Percentiles rank a stretch among this genome's conserved stretches.
Evolutionary conservation across 495 filamentous ascomycete species (phyloP).

Genomic region (Mycothermus thermophilus): DNA sequence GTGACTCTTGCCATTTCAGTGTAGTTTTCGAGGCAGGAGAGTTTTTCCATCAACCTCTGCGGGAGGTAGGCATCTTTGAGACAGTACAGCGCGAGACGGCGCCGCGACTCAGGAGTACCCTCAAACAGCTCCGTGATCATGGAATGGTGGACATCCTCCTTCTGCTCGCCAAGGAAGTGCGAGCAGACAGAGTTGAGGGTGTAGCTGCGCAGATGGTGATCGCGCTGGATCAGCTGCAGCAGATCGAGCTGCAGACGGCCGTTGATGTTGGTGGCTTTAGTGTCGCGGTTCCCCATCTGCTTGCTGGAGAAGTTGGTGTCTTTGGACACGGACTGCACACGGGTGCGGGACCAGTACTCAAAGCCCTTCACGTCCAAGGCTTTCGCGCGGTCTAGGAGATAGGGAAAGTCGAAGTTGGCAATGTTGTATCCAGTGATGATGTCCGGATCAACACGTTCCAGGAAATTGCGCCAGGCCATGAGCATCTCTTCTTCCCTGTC

Average conservation of each 20-base stretch:
- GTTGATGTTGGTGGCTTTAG: constrained; percentile 84
- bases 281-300: constrained; percentile 96
- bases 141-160: constrained; percentile 96
- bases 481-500: constrained; percentile 74
- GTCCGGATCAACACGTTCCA: constrained; percentile 86
- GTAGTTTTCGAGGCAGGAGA: constrained; percentile 95
- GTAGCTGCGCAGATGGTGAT: constrained; percentile 90
- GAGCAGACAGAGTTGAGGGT: constrained; percentile 93
- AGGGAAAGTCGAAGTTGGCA: constrained; percentile 96
- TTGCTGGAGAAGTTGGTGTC: constrained; percentile 88
- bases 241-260: constrained; percentile 88
- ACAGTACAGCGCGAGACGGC: constrained; percentile 89
- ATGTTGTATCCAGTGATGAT: constrained; percentile 99
- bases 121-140: constrained; percentile 99
- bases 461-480: constrained; percentile 72
- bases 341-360: constrained; percentile 67
- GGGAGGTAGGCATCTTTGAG: constrained; percentile 95
- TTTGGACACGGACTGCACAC: constrained; percentile 49
- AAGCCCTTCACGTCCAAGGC: constrained; percentile 65
- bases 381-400: constrained; percentile 79
- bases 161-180: constrained; percentile 95
- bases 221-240: constrained; percentile 81
- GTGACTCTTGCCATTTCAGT: constrained; percentile 99
- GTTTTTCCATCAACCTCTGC: constrained; percentile 88
- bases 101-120: constrained; percentile 79